phyloP scores from a whole-genome alignment of 2,329 filamentous ascomycete species.

The Neofusicoccum parvum region DNA sequence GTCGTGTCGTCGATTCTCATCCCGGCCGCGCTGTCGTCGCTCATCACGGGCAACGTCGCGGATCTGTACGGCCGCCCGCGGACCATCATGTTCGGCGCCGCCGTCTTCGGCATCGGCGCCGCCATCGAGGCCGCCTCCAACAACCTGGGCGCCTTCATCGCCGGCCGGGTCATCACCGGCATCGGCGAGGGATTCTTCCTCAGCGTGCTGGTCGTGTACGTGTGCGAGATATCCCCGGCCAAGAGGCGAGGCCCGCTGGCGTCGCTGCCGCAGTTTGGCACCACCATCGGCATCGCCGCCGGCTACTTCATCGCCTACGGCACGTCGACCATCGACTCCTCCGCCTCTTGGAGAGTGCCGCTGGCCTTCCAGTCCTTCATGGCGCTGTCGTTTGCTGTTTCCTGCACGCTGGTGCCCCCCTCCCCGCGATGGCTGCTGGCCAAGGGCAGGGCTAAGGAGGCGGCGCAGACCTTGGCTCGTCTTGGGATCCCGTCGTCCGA shows the following conservation, averaged over 20 bases:
- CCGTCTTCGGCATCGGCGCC: constrained; percentile 54
- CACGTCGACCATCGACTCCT: constrained; percentile 49
- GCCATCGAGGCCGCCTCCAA: constrained; percentile 50
- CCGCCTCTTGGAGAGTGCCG: constrained; percentile 59
- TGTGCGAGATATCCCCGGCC: constrained; percentile 62
- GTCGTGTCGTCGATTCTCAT: constrained; percentile 63
- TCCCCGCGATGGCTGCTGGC: constrained; percentile 61
- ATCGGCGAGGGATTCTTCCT: constrained; percentile 62
- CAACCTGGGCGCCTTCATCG: constrained; percentile 55
- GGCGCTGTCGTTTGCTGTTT: constrained; percentile 43
- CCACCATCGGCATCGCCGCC: constrained; percentile 52
- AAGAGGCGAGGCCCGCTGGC: constrained; percentile 54
- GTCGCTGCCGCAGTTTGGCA: constrained; percentile 56
- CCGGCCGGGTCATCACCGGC: constrained; percentile 59
- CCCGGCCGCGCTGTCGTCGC: constrained; percentile 55
- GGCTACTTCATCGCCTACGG: constrained; percentile 66
- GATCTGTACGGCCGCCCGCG: constrained; percentile 56
- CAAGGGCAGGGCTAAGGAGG: constrained; percentile 51
- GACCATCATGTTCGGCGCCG: constrained; percentile 52
- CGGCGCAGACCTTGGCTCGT: constrained; percentile 31
- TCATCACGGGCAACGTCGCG: constrained; percentile 60
- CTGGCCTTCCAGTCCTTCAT: constrained; percentile 53
- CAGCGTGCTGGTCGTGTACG: constrained; percentile 46
- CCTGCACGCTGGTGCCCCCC: constrained; percentile 52
- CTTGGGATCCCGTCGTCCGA: constrained; percentile 36